phyloP scores from a whole-genome alignment of 345 rosid genomes.

The Adansonia digitata region DNA sequence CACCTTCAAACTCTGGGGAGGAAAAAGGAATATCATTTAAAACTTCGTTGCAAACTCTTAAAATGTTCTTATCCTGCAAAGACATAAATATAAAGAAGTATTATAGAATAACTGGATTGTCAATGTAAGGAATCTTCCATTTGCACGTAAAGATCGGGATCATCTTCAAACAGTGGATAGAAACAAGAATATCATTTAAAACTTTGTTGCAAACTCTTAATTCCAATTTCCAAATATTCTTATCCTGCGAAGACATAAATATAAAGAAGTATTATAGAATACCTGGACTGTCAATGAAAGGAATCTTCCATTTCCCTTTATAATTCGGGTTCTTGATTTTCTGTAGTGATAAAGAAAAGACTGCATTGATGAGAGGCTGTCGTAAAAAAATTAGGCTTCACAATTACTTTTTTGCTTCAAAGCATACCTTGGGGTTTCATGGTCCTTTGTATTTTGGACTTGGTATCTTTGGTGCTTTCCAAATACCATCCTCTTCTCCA shows the following conservation, averaged over 20 bases:
- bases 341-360: constrained; percentile 28
- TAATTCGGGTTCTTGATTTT: constrained; percentile 87
- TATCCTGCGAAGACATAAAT: neutral
- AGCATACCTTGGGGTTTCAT: constrained; percentile 63
- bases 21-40: constrained; percentile 2
- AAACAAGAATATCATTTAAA: neutral
- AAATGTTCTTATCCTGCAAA: neutral
- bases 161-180: constrained; percentile 85
- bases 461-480: constrained; percentile 61
- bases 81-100: neutral
- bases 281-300: constrained; percentile 89
- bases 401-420: constrained; percentile 8
- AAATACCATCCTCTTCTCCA: constrained; percentile 64
- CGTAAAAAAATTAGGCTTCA: constrained; percentile 1
- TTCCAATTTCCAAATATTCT: neutral
- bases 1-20: constrained; percentile 86
- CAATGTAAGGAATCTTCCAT: constrained; percentile 82
- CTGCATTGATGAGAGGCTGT: neutral
- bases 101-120: constrained; percentile 64
- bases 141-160: constrained; percentile 87
- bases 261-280: neutral
- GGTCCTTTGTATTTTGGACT: constrained; percentile 72
- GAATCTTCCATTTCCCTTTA: constrained; percentile 89
- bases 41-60: neutral
- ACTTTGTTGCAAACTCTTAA: neutral